phyloP scores from a whole-genome alignment of 441 rosid genomes.

The Biscutella laevigata region DNA sequence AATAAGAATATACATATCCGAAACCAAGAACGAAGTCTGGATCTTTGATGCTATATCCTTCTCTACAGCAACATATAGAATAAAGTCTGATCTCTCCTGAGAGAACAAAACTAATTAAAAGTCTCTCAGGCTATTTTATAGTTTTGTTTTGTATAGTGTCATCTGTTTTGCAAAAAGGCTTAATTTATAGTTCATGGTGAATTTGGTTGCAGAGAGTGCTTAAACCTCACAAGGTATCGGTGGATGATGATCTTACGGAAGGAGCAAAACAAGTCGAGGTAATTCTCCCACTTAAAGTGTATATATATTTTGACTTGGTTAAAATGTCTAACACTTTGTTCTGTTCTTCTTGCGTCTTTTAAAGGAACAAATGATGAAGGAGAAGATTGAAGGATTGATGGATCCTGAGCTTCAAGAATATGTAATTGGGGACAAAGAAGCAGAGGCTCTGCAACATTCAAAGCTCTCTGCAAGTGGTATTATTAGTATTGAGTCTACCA shows the following conservation, averaged over 20 bases:
- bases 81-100: background rate
- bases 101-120: background rate
- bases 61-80: background rate
- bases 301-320: no score
- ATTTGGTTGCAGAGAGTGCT: conserved; percentile 56
- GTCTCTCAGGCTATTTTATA: background rate
- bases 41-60: background rate
- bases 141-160: background rate
- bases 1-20: background rate
- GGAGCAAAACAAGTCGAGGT: conserved; percentile 94
- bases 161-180: conserved; percentile 3
- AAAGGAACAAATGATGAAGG: conserved; percentile 59
- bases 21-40: conserved; percentile 1
- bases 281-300: no score
- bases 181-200: background rate
- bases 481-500: conserved; percentile 56
- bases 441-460: conserved; percentile 49
- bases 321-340: no score
- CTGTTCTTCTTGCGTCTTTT: background rate
- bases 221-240: conserved; percentile 58
- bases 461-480: conserved; percentile 47
- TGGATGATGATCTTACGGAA: conserved; percentile 79
- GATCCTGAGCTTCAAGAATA: conserved; percentile 56
- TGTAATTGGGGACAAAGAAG: conserved; percentile 55
- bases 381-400: conserved; percentile 42